A percentile compares a stretch with the other conserved stretches of the same genome.
Conservation (phyloP, 768 basidiomycete species). For the Lactarius tabidus region DNA sequence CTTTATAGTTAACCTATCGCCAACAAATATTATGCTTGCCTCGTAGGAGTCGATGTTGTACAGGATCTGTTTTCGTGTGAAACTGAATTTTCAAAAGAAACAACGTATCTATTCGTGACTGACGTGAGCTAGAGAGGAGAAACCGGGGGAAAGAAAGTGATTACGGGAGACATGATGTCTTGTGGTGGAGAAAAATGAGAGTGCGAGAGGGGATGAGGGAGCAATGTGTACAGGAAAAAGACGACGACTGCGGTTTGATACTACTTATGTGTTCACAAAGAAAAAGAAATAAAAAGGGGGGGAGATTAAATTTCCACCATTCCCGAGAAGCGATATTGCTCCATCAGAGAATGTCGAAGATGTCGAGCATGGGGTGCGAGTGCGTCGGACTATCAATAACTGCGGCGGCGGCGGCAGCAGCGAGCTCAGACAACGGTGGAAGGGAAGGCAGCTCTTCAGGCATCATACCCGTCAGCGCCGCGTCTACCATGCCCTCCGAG, state of each 20-base stretch:
- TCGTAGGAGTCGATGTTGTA: neutral
- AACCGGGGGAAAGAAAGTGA: neutral
- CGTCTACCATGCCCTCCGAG: conserved; percentile 21
- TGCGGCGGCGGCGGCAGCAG: neutral
- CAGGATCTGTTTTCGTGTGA: neutral
- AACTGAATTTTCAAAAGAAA: neutral
- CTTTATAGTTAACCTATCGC: neutral
- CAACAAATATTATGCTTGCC: neutral
- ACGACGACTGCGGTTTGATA: conserved; percentile 15
- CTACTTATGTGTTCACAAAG: neutral
- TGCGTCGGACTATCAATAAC: conserved; percentile 21
- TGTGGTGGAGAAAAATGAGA: neutral
- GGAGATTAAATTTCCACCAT: neutral
- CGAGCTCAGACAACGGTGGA: conserved; percentile 14
- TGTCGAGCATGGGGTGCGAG: conserved; percentile 28
- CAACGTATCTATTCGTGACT: conserved; percentile 15
- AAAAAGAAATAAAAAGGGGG: neutral
- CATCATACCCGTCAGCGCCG: conserved; percentile 7
- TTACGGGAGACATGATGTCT: conserved; percentile 4
- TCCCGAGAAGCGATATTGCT: neutral
- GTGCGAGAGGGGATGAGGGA: neutral
- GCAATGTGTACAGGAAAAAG: conserved; percentile 7
- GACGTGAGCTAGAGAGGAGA: conserved; percentile 1
- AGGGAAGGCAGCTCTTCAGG: conserved; percentile 13
- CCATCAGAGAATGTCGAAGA: conserved; percentile 25